Evolutionary conservation across 139 green algal genomes (phyloP).

Genomic region (Trebouxia sp.): DNA sequence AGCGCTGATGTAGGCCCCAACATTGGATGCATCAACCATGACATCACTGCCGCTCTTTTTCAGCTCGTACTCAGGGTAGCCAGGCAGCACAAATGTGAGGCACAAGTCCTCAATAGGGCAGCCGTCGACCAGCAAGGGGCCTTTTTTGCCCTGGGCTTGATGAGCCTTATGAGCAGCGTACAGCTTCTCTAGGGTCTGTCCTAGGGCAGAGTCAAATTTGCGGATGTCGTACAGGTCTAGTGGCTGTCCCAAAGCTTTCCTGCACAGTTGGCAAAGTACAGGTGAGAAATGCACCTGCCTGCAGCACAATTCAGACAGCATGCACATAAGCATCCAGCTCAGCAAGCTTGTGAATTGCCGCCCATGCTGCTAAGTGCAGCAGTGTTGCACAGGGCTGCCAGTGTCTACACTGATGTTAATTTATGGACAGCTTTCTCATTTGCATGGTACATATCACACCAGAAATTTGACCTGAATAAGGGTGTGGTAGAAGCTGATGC

Average conservation of each 20-base stretch:
- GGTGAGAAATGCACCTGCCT: too few species aligned
- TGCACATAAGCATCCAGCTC: too few species aligned
- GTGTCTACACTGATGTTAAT: too few species aligned
- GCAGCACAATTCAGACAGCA: too few species aligned
- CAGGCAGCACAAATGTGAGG: slow-evolving; percentile 93
- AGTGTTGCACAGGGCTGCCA: too few species aligned
- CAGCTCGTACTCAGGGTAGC: slow-evolving; percentile 76
- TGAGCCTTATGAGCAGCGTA: slow-evolving; percentile 46
- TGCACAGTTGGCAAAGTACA: too few species aligned
- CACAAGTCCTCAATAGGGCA: slow-evolving; percentile 86
- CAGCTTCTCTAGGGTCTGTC: slow-evolving; percentile 73
- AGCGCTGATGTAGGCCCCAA: slow-evolving; percentile 79
- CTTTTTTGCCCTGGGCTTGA: background rate
- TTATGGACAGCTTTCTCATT: too few species aligned
- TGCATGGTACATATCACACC: too few species aligned
- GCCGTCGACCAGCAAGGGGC: slow-evolving; percentile 72
- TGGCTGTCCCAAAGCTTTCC: slow-evolving; percentile 47
- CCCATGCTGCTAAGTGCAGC: too few species aligned
- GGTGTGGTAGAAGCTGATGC: too few species aligned
- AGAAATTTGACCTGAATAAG: too few species aligned
- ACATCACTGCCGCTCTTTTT: slow-evolving; percentile 59
- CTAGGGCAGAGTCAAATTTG: slow-evolving; percentile 75
- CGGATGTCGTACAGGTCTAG: slow-evolving; percentile 82
- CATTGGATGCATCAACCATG: slow-evolving; percentile 67
- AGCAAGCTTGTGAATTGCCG: too few species aligned